Percentiles rank a stretch among this genome's conserved stretches.
Conservation (phyloP, 352 stramenopile genomes). For the Pythium vanterpoolii region DNA sequence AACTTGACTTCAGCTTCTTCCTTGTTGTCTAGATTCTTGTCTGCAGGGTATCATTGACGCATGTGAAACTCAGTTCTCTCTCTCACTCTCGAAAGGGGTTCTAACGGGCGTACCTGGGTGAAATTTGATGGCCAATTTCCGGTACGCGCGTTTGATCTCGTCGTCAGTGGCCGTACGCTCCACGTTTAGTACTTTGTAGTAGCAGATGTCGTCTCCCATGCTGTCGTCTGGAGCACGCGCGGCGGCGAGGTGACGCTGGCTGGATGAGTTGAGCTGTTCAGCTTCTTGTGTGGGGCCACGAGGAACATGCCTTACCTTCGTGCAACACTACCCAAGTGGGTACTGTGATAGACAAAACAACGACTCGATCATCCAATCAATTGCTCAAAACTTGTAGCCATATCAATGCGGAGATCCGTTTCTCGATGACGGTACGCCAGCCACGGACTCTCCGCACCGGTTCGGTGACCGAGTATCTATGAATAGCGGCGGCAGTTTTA, state of each 20-base stretch:
- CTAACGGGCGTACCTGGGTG: slow-evolving; percentile 72
- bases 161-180: slow-evolving; percentile 68
- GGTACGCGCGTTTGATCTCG: slow-evolving; percentile 84
- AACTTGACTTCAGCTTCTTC: slow-evolving; percentile 88
- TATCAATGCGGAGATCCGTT: background rate
- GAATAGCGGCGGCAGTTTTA: no score
- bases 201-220: slow-evolving; percentile 39
- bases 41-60: slow-evolving; percentile 20
- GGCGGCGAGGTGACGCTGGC: no score
- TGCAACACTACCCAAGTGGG: background rate
- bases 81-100: background rate
- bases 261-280: no score
- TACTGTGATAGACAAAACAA: background rate
- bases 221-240: background rate
- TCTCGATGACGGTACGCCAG: no score
- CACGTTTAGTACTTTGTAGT: slow-evolving; percentile 73
- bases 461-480: no score
- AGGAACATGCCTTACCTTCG: slow-evolving; percentile 1
- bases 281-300: slow-evolving; percentile 2
- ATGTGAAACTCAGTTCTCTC: background rate
- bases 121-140: slow-evolving; percentile 84
- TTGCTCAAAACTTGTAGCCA: background rate
- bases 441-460: no score
- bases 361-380: slow-evolving; percentile 1
- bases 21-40: slow-evolving; percentile 90